Evolutionary conservation across 805 yeast genomes (phyloP).

Genomic region (Nakazawaea molendinolei): DNA sequence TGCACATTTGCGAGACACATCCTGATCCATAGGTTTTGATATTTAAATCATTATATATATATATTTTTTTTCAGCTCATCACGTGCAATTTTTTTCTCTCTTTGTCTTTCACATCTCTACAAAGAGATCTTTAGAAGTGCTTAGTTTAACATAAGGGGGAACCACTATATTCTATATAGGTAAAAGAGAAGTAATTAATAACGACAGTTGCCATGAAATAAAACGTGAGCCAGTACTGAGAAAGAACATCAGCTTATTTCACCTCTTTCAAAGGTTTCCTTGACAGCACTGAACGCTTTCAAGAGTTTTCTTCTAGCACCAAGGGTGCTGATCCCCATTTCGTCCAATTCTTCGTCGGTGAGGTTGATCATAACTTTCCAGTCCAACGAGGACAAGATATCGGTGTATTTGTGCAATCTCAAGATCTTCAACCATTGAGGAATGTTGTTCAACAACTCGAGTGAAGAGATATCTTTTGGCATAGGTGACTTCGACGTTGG

Average conservation of each 20-base stretch:
- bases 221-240: no score
- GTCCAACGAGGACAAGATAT: constrained; percentile 60
- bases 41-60: no score
- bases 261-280: constrained; percentile 30
- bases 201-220: no score
- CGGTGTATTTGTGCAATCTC: constrained; percentile 91
- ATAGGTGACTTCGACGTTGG: constrained; percentile 32
- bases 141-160: no score
- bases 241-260: constrained; percentile 8
- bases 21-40: no score
- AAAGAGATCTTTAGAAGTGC: no score
- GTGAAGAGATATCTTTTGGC: constrained; percentile 44
- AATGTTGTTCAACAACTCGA: constrained; percentile 60
- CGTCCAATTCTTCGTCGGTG: constrained; percentile 62
- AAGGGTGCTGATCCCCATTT: constrained; percentile 82
- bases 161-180: no score
- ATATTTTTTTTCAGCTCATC: no score
- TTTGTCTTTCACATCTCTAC: no score
- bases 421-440: constrained; percentile 90
- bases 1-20: no score
- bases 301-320: constrained; percentile 94
- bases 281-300: constrained; percentile 84
- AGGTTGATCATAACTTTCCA: constrained; percentile 79
- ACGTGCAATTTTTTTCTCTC: no score
- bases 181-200: no score